Evolutionary conservation across 371 early-diverging fungal genomes (phyloP).

Genomic region (Mortierella sp.): DNA sequence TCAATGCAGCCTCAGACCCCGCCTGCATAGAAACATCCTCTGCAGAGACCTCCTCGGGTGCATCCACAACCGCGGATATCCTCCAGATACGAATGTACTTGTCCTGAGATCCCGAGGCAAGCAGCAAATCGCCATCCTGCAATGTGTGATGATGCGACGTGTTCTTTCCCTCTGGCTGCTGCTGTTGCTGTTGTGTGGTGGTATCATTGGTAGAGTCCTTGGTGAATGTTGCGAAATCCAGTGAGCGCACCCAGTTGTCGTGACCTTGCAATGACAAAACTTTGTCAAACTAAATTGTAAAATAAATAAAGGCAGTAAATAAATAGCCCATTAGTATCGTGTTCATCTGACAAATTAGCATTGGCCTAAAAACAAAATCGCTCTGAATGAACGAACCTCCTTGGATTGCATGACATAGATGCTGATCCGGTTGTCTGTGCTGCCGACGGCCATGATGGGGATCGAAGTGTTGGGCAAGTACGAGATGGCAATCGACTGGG

Average conservation of each 20-base stretch:
- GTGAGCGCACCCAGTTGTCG: conserved; percentile 92
- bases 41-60: neutral
- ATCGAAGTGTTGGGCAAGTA: conserved; percentile 75
- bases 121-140: conserved; percentile 80
- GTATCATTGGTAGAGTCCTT: conserved; percentile 27
- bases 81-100: conserved; percentile 94
- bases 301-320: conserved; percentile 5
- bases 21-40: conserved; percentile 8
- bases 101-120: conserved; percentile 95
- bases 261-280: conserved; percentile 86
- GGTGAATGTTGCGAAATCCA: conserved; percentile 81
- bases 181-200: conserved; percentile 22
- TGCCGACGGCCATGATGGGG: conserved; percentile 45
- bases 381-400: conserved; percentile 23
- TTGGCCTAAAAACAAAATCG: too few species aligned
- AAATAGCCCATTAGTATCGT: neutral
- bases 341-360: too few species aligned
- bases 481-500: conserved; percentile 78
- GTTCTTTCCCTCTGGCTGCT: neutral
- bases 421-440: conserved; percentile 54
- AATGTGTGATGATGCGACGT: conserved; percentile 66
- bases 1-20: conserved; percentile 41
- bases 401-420: conserved; percentile 49
- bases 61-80: conserved; percentile 63
- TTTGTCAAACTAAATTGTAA: conserved; percentile 67